Base-by-base conservation (phyloP, 768 basidiomycete genomes). In the Naganishia randhawae region DNA sequence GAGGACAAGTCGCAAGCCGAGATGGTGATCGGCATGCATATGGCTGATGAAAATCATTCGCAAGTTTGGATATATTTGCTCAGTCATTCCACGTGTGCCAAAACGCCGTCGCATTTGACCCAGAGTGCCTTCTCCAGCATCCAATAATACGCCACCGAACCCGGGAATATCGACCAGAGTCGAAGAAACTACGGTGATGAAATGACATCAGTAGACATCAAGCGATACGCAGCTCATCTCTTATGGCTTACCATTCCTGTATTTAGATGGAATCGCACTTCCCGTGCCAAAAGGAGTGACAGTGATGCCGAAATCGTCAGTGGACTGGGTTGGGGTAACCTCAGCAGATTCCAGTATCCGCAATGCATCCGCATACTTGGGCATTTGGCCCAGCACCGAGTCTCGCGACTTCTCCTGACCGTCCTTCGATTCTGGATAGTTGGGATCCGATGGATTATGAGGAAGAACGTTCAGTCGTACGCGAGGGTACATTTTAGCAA, bases 1-100 rank as follows among this genome's bases (percentile, higher is more conserved):
- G 19, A 98, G 82, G 9, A 98, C 81, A 67, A 86, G 86, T 0
- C 87, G 84, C 37, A 94, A 77, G 9, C 95, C 94, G 45, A 89
- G 84, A 75, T 96, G 94, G 78, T 97, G 95, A 75, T 97, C 95
- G 0, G 85, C 94, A 74, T 96, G 95, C 72, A 89, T 85, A 76
- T 98, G 95, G 69, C 90, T 92, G 69, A 95, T 83, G 77, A 88
- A 96, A 41, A 98, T 84, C 75, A 90, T 87, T 73, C 85, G 88
- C 14, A 93, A 78, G 57, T 88, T 82, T n/a, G 86, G 82, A 62
- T 93, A 81, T 25, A 69, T 73, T 11, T 73, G 65, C 32, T 70
- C 67, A 27, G 39, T 25, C 53, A 67, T 48, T 39, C 10, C 54
- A 22, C 19, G 17, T 6, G 35, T 63, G 1, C 92, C 92, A 74